A percentile compares a stretch with the other conserved stretches of the same genome.
Conservation (phyloP, 2,329 filamentous ascomycete species). For the Claviceps africana region DNA sequence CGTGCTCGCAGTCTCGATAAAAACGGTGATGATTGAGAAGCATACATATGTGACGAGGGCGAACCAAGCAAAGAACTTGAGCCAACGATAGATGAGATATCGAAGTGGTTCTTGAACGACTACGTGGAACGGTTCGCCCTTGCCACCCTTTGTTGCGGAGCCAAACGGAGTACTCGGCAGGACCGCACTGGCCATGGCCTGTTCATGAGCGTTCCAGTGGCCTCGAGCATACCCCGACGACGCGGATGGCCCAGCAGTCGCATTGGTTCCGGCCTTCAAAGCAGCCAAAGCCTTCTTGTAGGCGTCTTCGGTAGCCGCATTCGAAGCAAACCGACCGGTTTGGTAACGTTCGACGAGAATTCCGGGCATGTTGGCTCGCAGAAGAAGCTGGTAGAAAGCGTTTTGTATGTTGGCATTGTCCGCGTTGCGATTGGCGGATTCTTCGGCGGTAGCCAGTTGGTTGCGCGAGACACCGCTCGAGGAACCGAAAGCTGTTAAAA, state of each 20-base stretch:
- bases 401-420: constrained; percentile 78
- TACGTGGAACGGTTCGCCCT: constrained; percentile 81
- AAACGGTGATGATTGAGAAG: constrained; percentile 63
- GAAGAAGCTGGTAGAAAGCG: constrained; percentile 80
- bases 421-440: constrained; percentile 85
- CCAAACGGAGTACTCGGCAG: constrained; percentile 9
- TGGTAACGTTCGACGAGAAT: constrained; percentile 86
- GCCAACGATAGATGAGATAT: constrained; percentile 73
- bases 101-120: constrained; percentile 84
- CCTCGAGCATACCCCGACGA: constrained; percentile 12
- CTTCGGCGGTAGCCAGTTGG: constrained; percentile 72
- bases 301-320: constrained; percentile 59
- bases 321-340: constrained; percentile 72
- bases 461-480: constrained; percentile 40
- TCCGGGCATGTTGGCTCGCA: constrained; percentile 84
- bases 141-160: constrained; percentile 43
- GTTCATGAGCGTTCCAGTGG: constrained; percentile 18
- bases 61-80: constrained; percentile 74
- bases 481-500: constrained; percentile 22
- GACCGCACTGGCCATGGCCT: constrained; percentile 16
- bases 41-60: constrained; percentile 65
- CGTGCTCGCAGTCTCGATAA: constrained; percentile 67
- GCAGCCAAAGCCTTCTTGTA: constrained; percentile 58
- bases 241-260: constrained; percentile 11
- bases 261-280: constrained; percentile 17